Conservation (phyloP, 2,329 filamentous ascomycete genomes). For the Aspergillus floridensis region DNA sequence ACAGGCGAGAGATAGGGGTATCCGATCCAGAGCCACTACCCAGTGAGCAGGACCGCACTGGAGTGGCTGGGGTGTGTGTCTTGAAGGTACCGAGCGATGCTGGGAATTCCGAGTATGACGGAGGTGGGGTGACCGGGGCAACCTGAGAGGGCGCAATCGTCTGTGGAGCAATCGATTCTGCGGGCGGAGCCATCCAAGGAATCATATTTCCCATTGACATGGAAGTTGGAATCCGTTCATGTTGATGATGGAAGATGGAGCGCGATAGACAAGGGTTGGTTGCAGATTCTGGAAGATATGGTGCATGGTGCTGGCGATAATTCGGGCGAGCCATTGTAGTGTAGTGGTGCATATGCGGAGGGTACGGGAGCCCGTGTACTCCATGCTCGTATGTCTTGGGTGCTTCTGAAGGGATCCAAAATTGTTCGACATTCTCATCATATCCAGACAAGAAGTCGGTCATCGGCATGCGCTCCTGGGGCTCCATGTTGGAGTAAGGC, state of each 20-base stretch:
- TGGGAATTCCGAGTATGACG: slow-evolving; percentile 39
- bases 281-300: slow-evolving; percentile 38
- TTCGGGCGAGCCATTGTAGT: slow-evolving; percentile 35
- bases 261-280: slow-evolving; percentile 41
- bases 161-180: slow-evolving; percentile 35
- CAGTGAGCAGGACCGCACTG: slow-evolving; percentile 35
- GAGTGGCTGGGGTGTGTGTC: slow-evolving; percentile 37
- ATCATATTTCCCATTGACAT: slow-evolving; percentile 40
- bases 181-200: slow-evolving; percentile 33
- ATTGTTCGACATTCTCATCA: slow-evolving; percentile 38
- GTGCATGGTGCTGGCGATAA: slow-evolving; percentile 32
- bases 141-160: slow-evolving; percentile 39
- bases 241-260: slow-evolving; percentile 39
- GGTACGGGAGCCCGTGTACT: slow-evolving; percentile 30
- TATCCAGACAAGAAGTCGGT: slow-evolving; percentile 38
- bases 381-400: slow-evolving; percentile 37
- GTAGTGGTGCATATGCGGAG: slow-evolving; percentile 35
- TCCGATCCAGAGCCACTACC: slow-evolving; percentile 35
- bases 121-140: slow-evolving; percentile 36
- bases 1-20: slow-evolving; percentile 36
- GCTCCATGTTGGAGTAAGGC: slow-evolving; percentile 34
- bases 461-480: slow-evolving; percentile 35
- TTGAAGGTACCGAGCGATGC: slow-evolving; percentile 34
- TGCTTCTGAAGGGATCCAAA: slow-evolving; percentile 37
- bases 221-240: slow-evolving; percentile 34